Conservation (phyloP, 805 yeast genomes). For the Wickerhamomyces rabaulensis region DNA sequence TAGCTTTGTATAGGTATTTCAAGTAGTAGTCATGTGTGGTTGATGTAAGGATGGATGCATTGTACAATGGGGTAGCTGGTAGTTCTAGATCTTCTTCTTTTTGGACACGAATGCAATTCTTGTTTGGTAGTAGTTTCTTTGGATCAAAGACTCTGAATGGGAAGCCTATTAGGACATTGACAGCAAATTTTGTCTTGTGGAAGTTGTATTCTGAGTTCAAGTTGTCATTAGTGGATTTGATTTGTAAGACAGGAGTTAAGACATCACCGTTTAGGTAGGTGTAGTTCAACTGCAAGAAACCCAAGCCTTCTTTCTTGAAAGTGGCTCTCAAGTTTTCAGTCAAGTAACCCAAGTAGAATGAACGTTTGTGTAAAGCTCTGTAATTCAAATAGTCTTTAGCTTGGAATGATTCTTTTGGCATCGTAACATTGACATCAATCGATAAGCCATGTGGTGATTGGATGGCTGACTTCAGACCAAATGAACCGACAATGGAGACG, state of each 20-base stretch:
- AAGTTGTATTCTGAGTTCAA: conserved; percentile 47
- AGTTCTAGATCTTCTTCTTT: conserved; percentile 33
- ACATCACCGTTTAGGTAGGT: conserved; percentile 71
- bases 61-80: conserved; percentile 84
- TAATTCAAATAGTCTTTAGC: conserved; percentile 88
- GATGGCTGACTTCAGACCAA: conserved; percentile 80
- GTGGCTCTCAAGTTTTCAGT: conserved; percentile 57
- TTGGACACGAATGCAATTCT: conserved; percentile 71
- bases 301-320: conserved; percentile 48
- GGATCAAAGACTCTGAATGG: conserved; percentile 67
- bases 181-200: conserved; percentile 62
- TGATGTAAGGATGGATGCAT: conserved; percentile 71
- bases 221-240: conserved; percentile 51
- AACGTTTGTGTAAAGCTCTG: conserved; percentile 83
- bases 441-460: conserved; percentile 56
- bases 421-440: conserved; percentile 75
- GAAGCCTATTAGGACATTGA: conserved; percentile 70
- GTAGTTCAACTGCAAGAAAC: conserved; percentile 48
- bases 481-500: conserved; percentile 81
- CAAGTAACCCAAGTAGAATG: conserved; percentile 78
- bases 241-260: conserved; percentile 65
- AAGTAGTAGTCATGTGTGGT: conserved; percentile 64
- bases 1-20: conserved; percentile 69
- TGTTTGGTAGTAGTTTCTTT: conserved; percentile 72
- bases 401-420: conserved; percentile 73